Conservation (phyloP, 495 filamentous ascomycete genomes). For the Aspergillus biplanus region DNA sequence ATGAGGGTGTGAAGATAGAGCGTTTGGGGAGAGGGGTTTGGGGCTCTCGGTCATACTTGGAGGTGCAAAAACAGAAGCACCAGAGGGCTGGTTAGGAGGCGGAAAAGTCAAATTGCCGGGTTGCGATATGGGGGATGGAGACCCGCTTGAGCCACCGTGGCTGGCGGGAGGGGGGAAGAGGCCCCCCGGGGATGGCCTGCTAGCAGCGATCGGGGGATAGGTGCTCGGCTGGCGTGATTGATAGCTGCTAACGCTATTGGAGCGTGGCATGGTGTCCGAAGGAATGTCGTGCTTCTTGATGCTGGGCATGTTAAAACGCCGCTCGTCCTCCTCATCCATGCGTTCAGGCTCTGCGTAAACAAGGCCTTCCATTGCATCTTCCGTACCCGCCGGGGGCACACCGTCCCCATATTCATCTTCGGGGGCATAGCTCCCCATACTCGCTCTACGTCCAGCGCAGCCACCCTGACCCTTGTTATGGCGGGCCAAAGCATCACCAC, state of each 20-base stretch:
- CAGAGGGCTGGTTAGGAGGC: conserved; percentile 46
- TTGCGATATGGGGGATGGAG: conserved; percentile 59
- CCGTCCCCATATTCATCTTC: conserved; percentile 74
- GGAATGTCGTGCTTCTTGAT: conserved; percentile 69
- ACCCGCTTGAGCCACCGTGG: conserved; percentile 52
- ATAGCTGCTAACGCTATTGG: conserved; percentile 54
- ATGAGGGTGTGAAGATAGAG: conserved; percentile 61
- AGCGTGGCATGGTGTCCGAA: conserved; percentile 41
- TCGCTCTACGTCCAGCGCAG: conserved; percentile 87
- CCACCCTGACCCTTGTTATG: conserved; percentile 96
- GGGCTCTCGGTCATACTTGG: conserved; percentile 83
- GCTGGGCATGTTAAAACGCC: conserved; percentile 65
- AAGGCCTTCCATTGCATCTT: conserved; percentile 78
- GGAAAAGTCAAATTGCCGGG: conserved; percentile 48
- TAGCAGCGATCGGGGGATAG: conserved; percentile 71
- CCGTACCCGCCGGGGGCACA: conserved; percentile 47
- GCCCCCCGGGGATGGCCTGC: conserved; percentile 51
- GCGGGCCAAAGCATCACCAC: conserved; percentile 90
- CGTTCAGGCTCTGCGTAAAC: conserved; percentile 64
- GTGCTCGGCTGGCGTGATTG: conserved; percentile 69
- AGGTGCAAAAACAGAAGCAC: conserved; percentile 68
- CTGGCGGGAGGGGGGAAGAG: conserved; percentile 63
- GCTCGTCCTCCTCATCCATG: conserved; percentile 69
- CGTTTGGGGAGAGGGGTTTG: conserved; percentile 80
- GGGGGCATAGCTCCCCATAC: conserved; percentile 80